Evolutionary conservation across 352 stramenopile genomes (phyloP).

Genomic region (Globisporangium echinulatum): DNA sequence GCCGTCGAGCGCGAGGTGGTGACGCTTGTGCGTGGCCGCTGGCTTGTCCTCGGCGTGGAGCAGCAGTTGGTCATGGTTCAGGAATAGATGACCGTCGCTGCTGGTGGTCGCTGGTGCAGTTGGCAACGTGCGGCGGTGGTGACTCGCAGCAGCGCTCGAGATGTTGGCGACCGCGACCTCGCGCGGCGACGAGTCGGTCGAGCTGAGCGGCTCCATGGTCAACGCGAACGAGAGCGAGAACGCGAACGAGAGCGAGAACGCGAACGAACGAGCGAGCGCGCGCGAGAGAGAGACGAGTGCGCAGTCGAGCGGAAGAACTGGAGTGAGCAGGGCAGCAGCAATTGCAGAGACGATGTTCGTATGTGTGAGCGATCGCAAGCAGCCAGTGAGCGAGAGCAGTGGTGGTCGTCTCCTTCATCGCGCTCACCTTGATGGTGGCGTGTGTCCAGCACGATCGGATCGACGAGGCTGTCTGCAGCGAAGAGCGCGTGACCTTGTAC

Average conservation of each 20-base stretch:
- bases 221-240: neutral
- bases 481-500: no score
- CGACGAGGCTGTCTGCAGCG: no score
- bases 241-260: no score
- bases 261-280: no score
- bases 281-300: neutral
- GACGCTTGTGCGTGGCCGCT: neutral
- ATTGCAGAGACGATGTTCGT: no score
- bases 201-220: neutral
- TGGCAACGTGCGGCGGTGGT: neutral
- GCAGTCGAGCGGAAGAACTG: neutral
- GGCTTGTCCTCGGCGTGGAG: neutral
- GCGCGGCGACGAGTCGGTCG: neutral
- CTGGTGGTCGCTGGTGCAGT: neutral
- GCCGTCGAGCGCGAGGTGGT: neutral
- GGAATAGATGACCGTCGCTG: conserved; percentile 3
- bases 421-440: no score
- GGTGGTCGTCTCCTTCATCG: no score
- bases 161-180: neutral
- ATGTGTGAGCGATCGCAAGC: no score
- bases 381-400: no score
- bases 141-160: neutral
- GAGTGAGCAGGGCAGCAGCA: neutral
- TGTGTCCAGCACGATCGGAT: no score
- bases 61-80: conserved; percentile 4